These are phyloP conservation scores for Wickerhamiella vanderwaltii DNA, from an alignment of 805 yeast genomes.

Conservation along the genomic window DNA sequence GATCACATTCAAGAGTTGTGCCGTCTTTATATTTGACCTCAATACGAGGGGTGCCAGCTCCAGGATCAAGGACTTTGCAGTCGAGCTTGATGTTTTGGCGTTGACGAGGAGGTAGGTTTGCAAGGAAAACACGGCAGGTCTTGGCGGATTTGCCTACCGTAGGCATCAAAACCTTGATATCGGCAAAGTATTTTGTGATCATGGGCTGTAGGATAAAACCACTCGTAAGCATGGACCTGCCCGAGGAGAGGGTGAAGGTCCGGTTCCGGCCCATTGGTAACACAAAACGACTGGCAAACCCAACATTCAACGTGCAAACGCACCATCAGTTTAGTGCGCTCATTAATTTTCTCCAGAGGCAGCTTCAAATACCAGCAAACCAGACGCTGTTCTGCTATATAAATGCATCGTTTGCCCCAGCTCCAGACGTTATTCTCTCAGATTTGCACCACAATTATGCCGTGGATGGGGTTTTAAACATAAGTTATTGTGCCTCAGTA, in stretches of 20 bases:
- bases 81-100: constrained; percentile 51
- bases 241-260: constrained; percentile 25
- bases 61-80: constrained; percentile 46
- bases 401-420: constrained; percentile 32
- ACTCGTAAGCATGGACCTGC: no score
- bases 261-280: constrained; percentile 46
- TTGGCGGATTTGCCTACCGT: constrained; percentile 37
- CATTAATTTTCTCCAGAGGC: constrained; percentile 33
- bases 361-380: constrained; percentile 23
- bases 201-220: no score
- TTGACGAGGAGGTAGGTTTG: constrained; percentile 67
- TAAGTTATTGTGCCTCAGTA: constrained; percentile 27
- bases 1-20: constrained; percentile 53
- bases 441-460: constrained; percentile 22
- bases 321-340: constrained; percentile 37
- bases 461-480: constrained; percentile 24
- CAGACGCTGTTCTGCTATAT: constrained; percentile 31
- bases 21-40: constrained; percentile 77
- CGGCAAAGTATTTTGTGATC: constrained; percentile 85
- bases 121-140: constrained; percentile 64
- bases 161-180: constrained; percentile 54
- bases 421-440: constrained; percentile 29
- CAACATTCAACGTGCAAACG: constrained; percentile 34
- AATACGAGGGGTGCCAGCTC: constrained; percentile 30
- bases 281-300: constrained; percentile 37